These are phyloP conservation scores for Agaricus bisporus DNA, from an alignment of 768 basidiomycete species.

Conservation along the genomic window DNA sequence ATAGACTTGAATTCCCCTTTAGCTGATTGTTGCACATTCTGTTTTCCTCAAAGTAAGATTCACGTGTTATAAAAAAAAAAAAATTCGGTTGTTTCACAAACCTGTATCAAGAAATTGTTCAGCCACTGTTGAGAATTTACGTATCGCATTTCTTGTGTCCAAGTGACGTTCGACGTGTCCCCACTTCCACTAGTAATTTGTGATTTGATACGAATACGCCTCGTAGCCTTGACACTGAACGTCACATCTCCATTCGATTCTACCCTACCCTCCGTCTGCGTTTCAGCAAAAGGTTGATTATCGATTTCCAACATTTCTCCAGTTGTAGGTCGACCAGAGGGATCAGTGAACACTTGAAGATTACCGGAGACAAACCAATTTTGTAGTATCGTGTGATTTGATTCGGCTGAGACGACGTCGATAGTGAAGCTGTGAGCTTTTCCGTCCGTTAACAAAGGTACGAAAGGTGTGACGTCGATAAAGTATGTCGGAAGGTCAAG, in stretches of 20 bases:
- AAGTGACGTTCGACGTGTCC: slow-evolving; percentile 44
- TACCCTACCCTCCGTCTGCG: slow-evolving; percentile 39
- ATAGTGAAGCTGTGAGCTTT: slow-evolving; percentile 65
- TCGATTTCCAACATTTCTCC: slow-evolving; percentile 59
- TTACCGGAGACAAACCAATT: slow-evolving; percentile 78
- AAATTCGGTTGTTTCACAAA: slow-evolving; percentile 13
- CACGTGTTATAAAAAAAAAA: too few relatives aligned
- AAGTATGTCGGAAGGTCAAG: slow-evolving; percentile 75
- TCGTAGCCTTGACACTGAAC: slow-evolving; percentile 57
- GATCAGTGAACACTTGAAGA: slow-evolving; percentile 63
- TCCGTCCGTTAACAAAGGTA: slow-evolving; percentile 62
- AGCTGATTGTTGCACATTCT: slow-evolving; percentile 38
- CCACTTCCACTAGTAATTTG: slow-evolving; percentile 61
- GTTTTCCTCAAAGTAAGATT: neutral
- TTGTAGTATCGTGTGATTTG: slow-evolving; percentile 54
- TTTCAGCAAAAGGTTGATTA: slow-evolving; percentile 49
- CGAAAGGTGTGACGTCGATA: slow-evolving; percentile 73
- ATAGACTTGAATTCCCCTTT: slow-evolving; percentile 30
- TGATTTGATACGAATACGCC: slow-evolving; percentile 53
- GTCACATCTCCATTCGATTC: slow-evolving; percentile 42
- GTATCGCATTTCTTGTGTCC: slow-evolving; percentile 56
- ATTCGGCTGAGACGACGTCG: slow-evolving; percentile 67
- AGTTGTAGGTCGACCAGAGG: slow-evolving; percentile 55
- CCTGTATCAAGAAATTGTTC: slow-evolving; percentile 37
- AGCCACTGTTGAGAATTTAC: slow-evolving; percentile 59